Evolutionary conservation across 352 stramenopile species (phyloP).

Genomic region (Phytopythium litorale): DNA sequence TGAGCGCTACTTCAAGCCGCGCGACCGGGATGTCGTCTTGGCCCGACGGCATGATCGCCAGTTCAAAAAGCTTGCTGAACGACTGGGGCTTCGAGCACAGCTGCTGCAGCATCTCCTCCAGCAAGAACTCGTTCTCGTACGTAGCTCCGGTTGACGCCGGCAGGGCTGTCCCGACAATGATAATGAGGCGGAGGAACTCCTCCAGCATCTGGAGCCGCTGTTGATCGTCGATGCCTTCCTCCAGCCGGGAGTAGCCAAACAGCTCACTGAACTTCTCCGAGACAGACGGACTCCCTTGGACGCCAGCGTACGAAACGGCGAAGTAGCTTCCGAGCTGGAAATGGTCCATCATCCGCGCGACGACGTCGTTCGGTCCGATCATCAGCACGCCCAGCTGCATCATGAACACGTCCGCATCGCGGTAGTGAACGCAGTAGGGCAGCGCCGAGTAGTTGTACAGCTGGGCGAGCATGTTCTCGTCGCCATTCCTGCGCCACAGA

Average conservation of each 20-base stretch:
- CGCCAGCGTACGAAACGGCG: slow-evolving; percentile 9
- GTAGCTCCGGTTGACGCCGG: slow-evolving; percentile 46
- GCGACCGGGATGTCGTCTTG: slow-evolving; percentile 77
- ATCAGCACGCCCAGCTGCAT: slow-evolving; percentile 70
- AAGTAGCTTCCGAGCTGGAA: slow-evolving; percentile 80
- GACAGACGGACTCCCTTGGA: neutral
- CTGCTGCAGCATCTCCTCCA: slow-evolving; percentile 85
- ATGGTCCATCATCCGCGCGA: slow-evolving; percentile 71
- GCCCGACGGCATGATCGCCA: slow-evolving; percentile 74
- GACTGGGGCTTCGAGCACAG: slow-evolving; percentile 71
- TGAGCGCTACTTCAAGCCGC: slow-evolving; percentile 57
- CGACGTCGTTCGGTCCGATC: slow-evolving; percentile 52
- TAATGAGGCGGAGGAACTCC: slow-evolving; percentile 78
- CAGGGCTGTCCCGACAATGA: slow-evolving; percentile 72
- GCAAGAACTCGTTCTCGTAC: slow-evolving; percentile 73
- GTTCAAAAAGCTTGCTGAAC: slow-evolving; percentile 82
- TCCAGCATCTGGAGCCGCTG: slow-evolving; percentile 79
- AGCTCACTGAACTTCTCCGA: slow-evolving; percentile 12
- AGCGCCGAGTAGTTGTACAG: slow-evolving; percentile 89
- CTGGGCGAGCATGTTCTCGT: slow-evolving; percentile 89
- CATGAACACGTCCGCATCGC: slow-evolving; percentile 77
- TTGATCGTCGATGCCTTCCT: slow-evolving; percentile 63
- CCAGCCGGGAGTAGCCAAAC: slow-evolving; percentile 45
- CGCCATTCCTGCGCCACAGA: slow-evolving; percentile 81
- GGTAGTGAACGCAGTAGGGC: slow-evolving; percentile 85